Conservation (phyloP, 2,329 filamentous ascomycete genomes). For the Fusarium hainanense region DNA sequence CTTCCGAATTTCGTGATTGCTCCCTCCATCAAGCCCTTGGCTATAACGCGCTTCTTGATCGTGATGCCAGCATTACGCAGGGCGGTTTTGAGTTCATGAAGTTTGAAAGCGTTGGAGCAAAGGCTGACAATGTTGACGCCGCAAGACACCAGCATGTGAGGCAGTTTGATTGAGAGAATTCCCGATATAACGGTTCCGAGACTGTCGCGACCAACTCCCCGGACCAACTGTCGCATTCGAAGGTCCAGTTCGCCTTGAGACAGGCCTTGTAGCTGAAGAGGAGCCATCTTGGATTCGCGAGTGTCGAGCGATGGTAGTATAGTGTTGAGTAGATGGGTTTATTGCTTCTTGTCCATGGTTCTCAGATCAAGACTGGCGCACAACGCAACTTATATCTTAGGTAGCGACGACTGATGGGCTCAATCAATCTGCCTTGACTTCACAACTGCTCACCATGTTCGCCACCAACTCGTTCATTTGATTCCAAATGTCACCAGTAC, state of each 20-base stretch:
- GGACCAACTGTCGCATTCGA: not conserved
- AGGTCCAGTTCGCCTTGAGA: not conserved
- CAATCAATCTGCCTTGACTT: not conserved
- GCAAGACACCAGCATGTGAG: not conserved
- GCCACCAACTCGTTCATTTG: not conserved
- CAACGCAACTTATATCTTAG: not conserved
- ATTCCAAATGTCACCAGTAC: not conserved
- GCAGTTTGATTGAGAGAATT: not conserved
- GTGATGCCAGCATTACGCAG: not conserved
- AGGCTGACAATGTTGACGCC: not conserved
- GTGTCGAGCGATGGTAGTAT: not conserved
- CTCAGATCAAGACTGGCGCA: accelerated
- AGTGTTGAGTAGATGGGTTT: not conserved
- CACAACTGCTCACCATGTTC: too few species aligned
- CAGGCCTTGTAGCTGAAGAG: not conserved
- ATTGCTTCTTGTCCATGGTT: accelerated
- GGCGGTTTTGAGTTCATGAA: not conserved
- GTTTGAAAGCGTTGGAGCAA: not conserved
- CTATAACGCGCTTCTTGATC: not conserved
- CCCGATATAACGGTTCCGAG: not conserved
- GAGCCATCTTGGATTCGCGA: not conserved
- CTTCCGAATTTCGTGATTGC: not conserved
- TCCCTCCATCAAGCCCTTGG: not conserved
- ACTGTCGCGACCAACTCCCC: not conserved
- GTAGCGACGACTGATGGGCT: accelerated